phyloP scores from a whole-genome alignment of 805 yeast genomes.

The Cyberlindnera mycetangii region DNA sequence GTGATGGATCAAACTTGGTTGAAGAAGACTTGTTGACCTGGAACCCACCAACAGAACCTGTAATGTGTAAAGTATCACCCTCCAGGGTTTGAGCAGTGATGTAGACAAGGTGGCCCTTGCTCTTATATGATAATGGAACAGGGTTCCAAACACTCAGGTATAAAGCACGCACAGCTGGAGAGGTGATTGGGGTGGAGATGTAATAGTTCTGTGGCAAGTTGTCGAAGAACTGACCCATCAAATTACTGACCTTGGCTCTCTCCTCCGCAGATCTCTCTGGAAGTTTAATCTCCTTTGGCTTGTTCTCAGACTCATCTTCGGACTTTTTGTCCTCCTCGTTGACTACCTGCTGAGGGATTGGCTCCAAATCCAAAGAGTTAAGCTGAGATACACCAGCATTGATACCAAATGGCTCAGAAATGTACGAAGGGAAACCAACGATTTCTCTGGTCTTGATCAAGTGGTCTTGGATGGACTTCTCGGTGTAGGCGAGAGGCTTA shows the following conservation, averaged over 20 bases:
- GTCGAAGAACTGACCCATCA: constrained; percentile 20
- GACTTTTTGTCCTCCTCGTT: constrained; percentile 9
- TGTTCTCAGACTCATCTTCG: constrained; percentile 12
- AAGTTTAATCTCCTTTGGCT: constrained; percentile 11
- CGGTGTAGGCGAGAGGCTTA: constrained; percentile 56
- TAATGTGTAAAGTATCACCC: constrained; percentile 73
- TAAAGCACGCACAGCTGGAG: constrained; percentile 52
- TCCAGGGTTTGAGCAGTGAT: constrained; percentile 75
- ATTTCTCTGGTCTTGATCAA: constrained; percentile 59
- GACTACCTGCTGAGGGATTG: constrained; percentile 16
- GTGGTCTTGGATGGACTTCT: constrained; percentile 59
- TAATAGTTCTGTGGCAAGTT: constrained; percentile 24
- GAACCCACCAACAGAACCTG: constrained; percentile 79
- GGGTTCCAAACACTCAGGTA: constrained; percentile 84
- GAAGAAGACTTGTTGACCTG: constrained; percentile 68
- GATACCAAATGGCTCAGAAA: constrained; percentile 36
- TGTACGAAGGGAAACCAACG: constrained; percentile 46
- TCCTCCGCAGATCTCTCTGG: constrained; percentile 29
- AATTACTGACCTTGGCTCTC: constrained; percentile 17
- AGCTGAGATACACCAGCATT: constrained; percentile 50
- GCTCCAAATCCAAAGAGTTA: constrained; percentile 37
- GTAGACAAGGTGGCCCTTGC: constrained; percentile 80
- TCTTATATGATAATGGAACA: constrained; percentile 58
- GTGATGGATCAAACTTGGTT: constrained; percentile 65
- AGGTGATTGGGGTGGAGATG: constrained; percentile 12